Conservation (phyloP, 1,284 basidiomycete genomes). For the Schizopora paradoxa region DNA sequence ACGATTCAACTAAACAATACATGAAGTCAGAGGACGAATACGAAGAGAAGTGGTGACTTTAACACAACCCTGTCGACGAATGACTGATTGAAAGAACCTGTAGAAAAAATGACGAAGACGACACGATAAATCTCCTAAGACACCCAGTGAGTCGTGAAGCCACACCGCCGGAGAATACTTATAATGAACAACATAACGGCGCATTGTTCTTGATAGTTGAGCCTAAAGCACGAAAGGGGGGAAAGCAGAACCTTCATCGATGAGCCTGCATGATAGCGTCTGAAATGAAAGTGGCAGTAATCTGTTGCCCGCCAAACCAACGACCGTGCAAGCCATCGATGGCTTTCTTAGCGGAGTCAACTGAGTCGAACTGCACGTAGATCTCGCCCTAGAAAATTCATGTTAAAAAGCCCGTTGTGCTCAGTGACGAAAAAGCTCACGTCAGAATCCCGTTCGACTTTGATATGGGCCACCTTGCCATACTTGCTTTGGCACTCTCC, state of each 20-base stretch:
- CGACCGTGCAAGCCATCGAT: slow-evolving; percentile 89
- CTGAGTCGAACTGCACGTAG: slow-evolving; percentile 84
- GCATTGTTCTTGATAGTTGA: no score
- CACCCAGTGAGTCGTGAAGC: no score
- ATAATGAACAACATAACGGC: no score
- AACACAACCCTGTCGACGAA: no score
- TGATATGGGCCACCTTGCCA: slow-evolving; percentile 81
- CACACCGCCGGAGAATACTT: no score
- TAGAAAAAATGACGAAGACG: no score
- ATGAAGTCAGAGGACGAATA: no score
- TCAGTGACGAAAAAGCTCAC: slow-evolving; percentile 37
- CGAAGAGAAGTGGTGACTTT: no score
- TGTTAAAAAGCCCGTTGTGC: not conserved
- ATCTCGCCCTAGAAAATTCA: slow-evolving; percentile 80
- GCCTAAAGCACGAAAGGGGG: slow-evolving; percentile 4
- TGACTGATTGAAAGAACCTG: no score
- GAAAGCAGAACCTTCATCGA: slow-evolving; percentile 40
- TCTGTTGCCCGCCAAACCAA: slow-evolving; percentile 90
- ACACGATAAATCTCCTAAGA: no score
- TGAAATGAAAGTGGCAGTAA: slow-evolving; percentile 82
- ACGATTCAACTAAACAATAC: no score
- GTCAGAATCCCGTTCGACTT: slow-evolving; percentile 91
- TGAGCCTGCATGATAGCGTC: slow-evolving; percentile 92
- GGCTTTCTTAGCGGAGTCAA: slow-evolving; percentile 79
- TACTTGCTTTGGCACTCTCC: slow-evolving; percentile 91